phyloP scores from a whole-genome alignment of 1,139 yeast species.

The Wickerhamiella infanticola region DNA sequence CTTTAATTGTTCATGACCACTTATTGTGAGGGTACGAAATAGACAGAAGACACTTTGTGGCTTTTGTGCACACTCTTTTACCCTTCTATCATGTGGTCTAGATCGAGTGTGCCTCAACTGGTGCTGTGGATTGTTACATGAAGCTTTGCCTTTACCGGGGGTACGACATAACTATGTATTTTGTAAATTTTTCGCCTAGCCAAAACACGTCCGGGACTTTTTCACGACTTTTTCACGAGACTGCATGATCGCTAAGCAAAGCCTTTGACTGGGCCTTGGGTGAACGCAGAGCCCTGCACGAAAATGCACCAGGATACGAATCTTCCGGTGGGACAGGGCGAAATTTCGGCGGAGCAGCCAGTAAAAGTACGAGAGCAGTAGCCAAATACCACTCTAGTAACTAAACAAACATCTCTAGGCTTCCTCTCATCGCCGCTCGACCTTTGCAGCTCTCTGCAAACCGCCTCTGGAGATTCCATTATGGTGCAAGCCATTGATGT shows the following conservation, averaged over 20 bases:
- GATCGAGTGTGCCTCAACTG: conserved; percentile 21
- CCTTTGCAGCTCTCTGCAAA: no score
- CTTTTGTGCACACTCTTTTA: background rate
- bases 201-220: background rate
- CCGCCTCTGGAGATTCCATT: no score
- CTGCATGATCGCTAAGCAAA: background rate
- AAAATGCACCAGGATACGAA: background rate
- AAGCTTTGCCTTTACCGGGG: conserved; percentile 5
- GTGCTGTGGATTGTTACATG: conserved; percentile 16
- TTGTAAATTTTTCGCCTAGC: background rate
- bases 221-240: background rate
- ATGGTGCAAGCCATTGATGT: background rate
- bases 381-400: no score
- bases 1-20: conserved; percentile 18
- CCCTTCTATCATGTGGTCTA: conserved; percentile 19
- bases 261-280: background rate
- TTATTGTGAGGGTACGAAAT: conserved; percentile 18
- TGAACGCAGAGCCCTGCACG: background rate
- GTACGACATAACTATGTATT: conserved; percentile 2
- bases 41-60: background rate
- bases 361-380: no score
- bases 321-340: no score
- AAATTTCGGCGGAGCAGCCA: no score
- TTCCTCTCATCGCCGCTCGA: no score
- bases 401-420: no score